Evolutionary conservation across 768 basidiomycete genomes (phyloP).

Genomic region (Boletellus ananas): DNA sequence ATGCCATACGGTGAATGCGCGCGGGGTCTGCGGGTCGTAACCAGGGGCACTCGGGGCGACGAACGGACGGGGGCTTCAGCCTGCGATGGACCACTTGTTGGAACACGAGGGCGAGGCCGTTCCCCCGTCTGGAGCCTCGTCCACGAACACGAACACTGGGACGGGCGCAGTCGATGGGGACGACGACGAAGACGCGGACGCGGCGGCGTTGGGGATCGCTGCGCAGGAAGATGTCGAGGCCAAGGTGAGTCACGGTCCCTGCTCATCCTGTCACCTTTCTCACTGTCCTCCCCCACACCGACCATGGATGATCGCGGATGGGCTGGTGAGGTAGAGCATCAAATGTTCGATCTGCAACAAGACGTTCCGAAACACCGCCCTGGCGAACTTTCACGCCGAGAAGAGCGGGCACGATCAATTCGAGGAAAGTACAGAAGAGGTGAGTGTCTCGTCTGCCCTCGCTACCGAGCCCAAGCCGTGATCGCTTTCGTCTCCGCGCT

Average conservation of each 20-base stretch:
- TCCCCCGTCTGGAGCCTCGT: slow-evolving; percentile 47
- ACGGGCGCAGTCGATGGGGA: slow-evolving; percentile 37
- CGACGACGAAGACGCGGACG: slow-evolving; percentile 62
- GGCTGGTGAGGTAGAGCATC: slow-evolving; percentile 53
- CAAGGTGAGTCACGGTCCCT: slow-evolving; percentile 43
- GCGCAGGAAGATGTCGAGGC: slow-evolving; percentile 49
- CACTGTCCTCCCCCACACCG: too few relatives aligned
- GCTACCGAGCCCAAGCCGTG: too few relatives aligned
- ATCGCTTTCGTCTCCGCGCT: too few relatives aligned
- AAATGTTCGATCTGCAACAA: slow-evolving; percentile 84
- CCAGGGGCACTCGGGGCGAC: slow-evolving; percentile 92
- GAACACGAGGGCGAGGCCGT: slow-evolving; percentile 75
- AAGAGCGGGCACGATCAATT: slow-evolving; percentile 95
- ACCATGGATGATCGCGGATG: too few relatives aligned
- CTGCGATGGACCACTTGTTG: slow-evolving; percentile 85
- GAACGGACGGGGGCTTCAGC: slow-evolving; percentile 78
- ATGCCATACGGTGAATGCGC: too few relatives aligned
- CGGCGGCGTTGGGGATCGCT: slow-evolving; percentile 48
- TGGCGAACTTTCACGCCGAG: slow-evolving; percentile 92
- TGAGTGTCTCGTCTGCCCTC: slow-evolving; percentile 22
- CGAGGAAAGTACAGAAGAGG: slow-evolving; percentile 94
- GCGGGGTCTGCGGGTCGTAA: neutral
- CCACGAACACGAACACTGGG: slow-evolving; percentile 2
- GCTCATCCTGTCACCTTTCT: too few relatives aligned
- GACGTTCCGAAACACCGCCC: slow-evolving; percentile 77